Conservation (phyloP, 768 basidiomycete species). For the Naganishia onofrii region DNA sequence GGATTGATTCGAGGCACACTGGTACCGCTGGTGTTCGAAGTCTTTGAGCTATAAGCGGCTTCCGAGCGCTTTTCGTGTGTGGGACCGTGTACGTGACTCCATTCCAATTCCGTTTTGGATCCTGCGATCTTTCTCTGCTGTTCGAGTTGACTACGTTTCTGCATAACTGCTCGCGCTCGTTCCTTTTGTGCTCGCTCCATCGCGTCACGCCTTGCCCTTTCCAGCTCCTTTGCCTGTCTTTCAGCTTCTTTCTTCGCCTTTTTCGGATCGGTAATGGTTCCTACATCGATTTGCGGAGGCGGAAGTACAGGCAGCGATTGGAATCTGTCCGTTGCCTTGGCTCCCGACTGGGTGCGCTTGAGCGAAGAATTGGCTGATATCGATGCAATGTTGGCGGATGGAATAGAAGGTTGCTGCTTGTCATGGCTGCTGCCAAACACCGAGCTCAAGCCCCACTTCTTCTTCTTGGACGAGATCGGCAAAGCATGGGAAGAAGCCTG, state of each 20-base stretch:
- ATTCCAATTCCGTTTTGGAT: slow-evolving; percentile 37
- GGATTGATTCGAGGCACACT: slow-evolving; percentile 13
- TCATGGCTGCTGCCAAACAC: slow-evolving; percentile 49
- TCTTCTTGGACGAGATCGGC: slow-evolving; percentile 46
- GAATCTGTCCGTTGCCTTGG: slow-evolving; percentile 30
- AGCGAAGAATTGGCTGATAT: slow-evolving; percentile 30
- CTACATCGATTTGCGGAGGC: slow-evolving; percentile 2
- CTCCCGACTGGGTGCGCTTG: slow-evolving; percentile 51
- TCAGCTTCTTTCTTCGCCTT: slow-evolving; percentile 54
- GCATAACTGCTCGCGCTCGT: slow-evolving; percentile 86
- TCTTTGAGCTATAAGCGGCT: slow-evolving; percentile 9
- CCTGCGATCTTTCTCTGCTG: slow-evolving; percentile 49
- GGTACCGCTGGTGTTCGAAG: slow-evolving; percentile 15
- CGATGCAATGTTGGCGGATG: slow-evolving; percentile 29
- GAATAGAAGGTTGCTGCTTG: slow-evolving; percentile 42
- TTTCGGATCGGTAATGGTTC: slow-evolving; percentile 50
- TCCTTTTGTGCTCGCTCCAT: slow-evolving; percentile 74
- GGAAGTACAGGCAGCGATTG: slow-evolving; percentile 3
- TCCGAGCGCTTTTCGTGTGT: slow-evolving; percentile 24
- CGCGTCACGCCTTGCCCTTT: slow-evolving; percentile 75
- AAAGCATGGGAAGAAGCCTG: slow-evolving; percentile 13
- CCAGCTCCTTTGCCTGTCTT: slow-evolving; percentile 79
- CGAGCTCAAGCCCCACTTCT: slow-evolving; percentile 52
- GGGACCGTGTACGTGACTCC: slow-evolving; percentile 22
- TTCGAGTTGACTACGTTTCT: slow-evolving; percentile 76